A percentile compares a stretch with the other conserved stretches of the same genome.
Evolutionary conservation across 2,329 filamentous ascomycete species (phyloP).

Genomic region (Lecanoromycetidae sp.): DNA sequence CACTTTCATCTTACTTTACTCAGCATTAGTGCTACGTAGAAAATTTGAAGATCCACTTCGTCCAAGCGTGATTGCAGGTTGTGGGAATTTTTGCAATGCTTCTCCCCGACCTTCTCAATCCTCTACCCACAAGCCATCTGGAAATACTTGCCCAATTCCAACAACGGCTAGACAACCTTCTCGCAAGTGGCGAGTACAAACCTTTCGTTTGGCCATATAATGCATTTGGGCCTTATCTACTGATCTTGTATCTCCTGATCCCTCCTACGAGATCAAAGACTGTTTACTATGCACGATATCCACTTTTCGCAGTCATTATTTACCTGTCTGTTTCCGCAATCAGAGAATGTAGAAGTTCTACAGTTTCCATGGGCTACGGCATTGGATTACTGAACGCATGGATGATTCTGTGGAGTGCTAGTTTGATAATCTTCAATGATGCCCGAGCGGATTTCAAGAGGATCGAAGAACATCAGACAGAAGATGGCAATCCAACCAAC

Average conservation of each 20-base stretch:
- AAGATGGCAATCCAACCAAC: background rate
- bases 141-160: background rate
- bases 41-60: no score
- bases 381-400: slow-evolving; percentile 44
- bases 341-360: slow-evolving; percentile 34
- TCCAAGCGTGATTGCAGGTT: no score
- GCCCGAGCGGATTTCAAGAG: slow-evolving; percentile 43
- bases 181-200: slow-evolving; percentile 5
- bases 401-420: slow-evolving; percentile 41
- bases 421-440: slow-evolving; percentile 45
- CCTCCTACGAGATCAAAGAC: slow-evolving; percentile 10
- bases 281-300: slow-evolving; percentile 29
- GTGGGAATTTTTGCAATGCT: no score
- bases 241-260: slow-evolving; percentile 16
- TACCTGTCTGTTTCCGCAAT: slow-evolving; percentile 35
- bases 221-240: slow-evolving; percentile 9
- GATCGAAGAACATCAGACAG: slow-evolving; percentile 35
- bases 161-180: background rate
- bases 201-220: slow-evolving; percentile 16
- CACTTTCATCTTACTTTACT: no score
- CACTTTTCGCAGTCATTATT: slow-evolving; percentile 34
- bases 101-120: background rate
- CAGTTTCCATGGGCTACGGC: slow-evolving; percentile 41
- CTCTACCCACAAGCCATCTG: background rate
- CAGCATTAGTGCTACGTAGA: no score